phyloP scores from a whole-genome alignment of 768 basidiomycete species.

The Phanerodontia chrysosporium region DNA sequence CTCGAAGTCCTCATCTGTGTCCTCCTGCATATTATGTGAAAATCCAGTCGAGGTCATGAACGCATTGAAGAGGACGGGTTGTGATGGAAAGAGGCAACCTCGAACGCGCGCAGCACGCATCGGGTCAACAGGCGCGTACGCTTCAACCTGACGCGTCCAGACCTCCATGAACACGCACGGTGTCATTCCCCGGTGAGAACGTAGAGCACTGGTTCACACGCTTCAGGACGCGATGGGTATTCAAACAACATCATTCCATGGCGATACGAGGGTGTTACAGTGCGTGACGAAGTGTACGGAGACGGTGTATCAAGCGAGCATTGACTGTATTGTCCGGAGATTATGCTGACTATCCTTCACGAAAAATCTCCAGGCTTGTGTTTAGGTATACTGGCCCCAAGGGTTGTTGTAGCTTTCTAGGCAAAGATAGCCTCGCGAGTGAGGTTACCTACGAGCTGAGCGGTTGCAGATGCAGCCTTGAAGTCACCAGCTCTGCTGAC shows the following conservation, averaged over 20 bases:
- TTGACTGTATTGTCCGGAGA: not conserved
- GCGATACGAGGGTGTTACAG: too few relatives aligned
- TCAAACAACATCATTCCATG: not conserved
- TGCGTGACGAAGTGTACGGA: too few relatives aligned
- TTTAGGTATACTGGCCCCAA: not conserved
- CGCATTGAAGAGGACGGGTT: conserved; percentile 1
- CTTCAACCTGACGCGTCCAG: not conserved
- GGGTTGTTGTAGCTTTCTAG: not conserved
- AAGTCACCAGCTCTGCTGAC: conserved; percentile 64
- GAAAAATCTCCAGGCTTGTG: not conserved
- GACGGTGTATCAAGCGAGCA: not conserved
- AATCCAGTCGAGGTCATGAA: conserved; percentile 2
- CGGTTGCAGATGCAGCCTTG: conserved; percentile 5
- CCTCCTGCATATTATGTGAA: conserved; percentile 5
- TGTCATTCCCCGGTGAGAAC: not conserved
- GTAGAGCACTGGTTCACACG: too few relatives aligned
- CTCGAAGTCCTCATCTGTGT: conserved; percentile 19
- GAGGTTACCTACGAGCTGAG: conserved; percentile 8
- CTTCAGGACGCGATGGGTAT: too few relatives aligned
- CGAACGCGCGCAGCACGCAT: not conserved
- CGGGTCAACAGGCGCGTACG: conserved; percentile 1
- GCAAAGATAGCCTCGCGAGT: not conserved
- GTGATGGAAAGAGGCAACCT: not conserved
- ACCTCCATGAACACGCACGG: not conserved
- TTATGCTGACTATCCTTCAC: too few relatives aligned